These are phyloP conservation scores for Suhomyces vadensis DNA, from an alignment of 805 yeast species.

Conservation along the genomic window DNA sequence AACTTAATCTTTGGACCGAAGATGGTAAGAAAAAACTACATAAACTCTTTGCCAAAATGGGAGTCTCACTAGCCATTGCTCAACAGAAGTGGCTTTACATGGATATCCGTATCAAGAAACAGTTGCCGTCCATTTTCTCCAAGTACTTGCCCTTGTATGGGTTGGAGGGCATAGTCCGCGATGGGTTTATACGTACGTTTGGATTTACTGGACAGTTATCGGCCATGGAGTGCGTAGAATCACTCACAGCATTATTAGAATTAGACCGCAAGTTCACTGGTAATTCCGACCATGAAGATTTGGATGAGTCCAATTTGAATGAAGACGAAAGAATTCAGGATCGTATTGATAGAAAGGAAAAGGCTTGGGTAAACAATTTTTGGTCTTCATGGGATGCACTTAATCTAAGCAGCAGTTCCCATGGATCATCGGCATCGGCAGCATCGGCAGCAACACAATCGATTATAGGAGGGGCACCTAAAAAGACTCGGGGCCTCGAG, in stretches of 20 bases:
- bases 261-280: conserved; percentile 42
- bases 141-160: conserved; percentile 75
- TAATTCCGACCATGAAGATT: conserved; percentile 14
- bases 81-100: conserved; percentile 91
- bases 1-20: conserved; percentile 84
- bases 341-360: conserved; percentile 46
- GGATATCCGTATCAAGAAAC: conserved; percentile 76
- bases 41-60: conserved; percentile 95
- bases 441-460: conserved; percentile 13
- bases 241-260: conserved; percentile 82
- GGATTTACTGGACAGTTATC: conserved; percentile 87
- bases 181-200: conserved; percentile 82
- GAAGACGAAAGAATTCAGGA: conserved; percentile 19
- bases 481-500: conserved; percentile 48
- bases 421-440: conserved; percentile 11
- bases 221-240: conserved; percentile 92
- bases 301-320: conserved; percentile 22
- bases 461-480: conserved; percentile 7
- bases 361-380: conserved; percentile 72
- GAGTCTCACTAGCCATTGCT: conserved; percentile 84
- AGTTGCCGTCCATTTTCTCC: conserved; percentile 65
- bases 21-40: conserved; percentile 85
- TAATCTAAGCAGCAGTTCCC: conserved; percentile 25
- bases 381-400: conserved; percentile 63
- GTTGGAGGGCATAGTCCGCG: conserved; percentile 75